phyloP scores from a whole-genome alignment of 2,329 filamentous ascomycete species.

The Monilinia polystroma region DNA sequence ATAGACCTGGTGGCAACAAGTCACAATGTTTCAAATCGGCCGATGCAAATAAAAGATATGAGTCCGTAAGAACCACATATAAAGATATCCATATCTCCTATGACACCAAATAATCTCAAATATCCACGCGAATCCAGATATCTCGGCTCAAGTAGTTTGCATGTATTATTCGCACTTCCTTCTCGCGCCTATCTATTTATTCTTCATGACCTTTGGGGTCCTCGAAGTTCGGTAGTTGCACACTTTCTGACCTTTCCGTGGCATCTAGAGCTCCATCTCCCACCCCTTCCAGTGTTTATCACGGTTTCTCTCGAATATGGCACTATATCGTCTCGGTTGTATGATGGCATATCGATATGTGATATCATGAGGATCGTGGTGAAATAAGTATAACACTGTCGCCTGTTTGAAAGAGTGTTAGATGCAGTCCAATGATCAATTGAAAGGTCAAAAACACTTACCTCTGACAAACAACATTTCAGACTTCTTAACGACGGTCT shows the following conservation, averaged over 20 bases:
- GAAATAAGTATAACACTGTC: slow-evolving; percentile 73
- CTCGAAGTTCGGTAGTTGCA: neutral
- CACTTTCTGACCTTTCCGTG: neutral
- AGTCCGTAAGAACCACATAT: neutral
- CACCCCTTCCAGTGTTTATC: neutral
- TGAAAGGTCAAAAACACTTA: slow-evolving; percentile 45
- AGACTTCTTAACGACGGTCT: slow-evolving; percentile 95
- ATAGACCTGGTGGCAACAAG: neutral
- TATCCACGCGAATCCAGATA: neutral
- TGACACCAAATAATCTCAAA: neutral
- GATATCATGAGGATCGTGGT: slow-evolving; percentile 43
- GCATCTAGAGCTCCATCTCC: neutral
- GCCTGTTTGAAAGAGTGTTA: slow-evolving; percentile 47
- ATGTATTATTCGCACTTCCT: slow-evolving; percentile 8
- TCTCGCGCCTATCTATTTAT: slow-evolving; percentile 12
- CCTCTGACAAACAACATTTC: slow-evolving; percentile 99
- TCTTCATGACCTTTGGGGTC: neutral
- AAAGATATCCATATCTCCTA: neutral
- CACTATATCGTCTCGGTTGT: neutral
- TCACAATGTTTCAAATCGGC: neutral
- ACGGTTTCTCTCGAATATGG: neutral
- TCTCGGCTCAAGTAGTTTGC: neutral
- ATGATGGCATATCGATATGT: neutral
- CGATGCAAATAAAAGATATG: neutral
- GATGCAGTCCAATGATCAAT: slow-evolving; percentile 10